Base-by-base conservation (phyloP, 2,329 filamentous ascomycete species). In the Monosporascus ibericus region DNA sequence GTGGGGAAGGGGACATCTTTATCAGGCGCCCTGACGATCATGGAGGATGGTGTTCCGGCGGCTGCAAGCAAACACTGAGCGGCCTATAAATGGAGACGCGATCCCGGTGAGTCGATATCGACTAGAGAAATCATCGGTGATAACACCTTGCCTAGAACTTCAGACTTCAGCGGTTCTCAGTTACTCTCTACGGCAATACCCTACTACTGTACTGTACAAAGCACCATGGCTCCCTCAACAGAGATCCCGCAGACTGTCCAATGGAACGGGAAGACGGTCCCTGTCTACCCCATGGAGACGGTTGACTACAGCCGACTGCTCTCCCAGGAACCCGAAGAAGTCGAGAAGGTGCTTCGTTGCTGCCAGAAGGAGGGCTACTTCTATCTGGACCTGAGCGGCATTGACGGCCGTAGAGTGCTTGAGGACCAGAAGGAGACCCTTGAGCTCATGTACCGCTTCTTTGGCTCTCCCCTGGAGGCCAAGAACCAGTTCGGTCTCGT, bases 401-500 rank as follows among this genome's bases (percentile, higher is more conserved):
- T 80, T 54, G 78, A 81, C 59, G 78, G 78, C 56, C 75, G 76
- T 54, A 65, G 77, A 47, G 73, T 79, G 65, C 70, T 81, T 52
- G 70, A 73, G 37, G 78, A 81, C 64, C 72, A 78, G 56, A 70
- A 80, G 62, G 72, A 78, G 58, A 75, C 74, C 2, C 70, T 81
- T 30, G 70, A 74, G 55, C 71, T 81, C 40, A 82, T 81, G 79
- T 68, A 79, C 63, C 74, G 74, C 49, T 82, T 80, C 71, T 82
- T 81, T 56, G 73, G 74, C 34, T 64, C 73, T 0, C 76, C 78
- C 0, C 63, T 80, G 17, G 78, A 81, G 66, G 72, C 68, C 42
- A 81, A 81, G 74, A 81, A 80, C 61, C 74, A 81, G 61, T 79
- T 75, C 58, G 78, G 78, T 3, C 73, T 81, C 6, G 71, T 80